Conservation (phyloP, 129 eudicot genomes). For the Flaveria trinervia region DNA sequence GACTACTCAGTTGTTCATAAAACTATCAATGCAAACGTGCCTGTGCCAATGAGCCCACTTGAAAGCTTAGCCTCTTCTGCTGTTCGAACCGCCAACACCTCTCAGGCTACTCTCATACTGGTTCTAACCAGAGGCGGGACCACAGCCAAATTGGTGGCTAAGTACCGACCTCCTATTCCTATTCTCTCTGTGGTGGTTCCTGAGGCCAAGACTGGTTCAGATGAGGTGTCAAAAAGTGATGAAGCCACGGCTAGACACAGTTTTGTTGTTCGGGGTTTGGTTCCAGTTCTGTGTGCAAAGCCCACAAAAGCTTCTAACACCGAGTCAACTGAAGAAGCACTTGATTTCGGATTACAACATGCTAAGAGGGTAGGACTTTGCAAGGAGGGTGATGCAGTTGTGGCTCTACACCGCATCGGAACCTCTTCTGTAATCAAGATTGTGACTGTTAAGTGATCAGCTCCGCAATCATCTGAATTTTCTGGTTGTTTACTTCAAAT, state of each 20-base stretch:
- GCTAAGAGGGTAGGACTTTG: conserved; percentile 38
- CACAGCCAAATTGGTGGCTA: conserved; percentile 46
- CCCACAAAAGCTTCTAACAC: conserved; percentile 24
- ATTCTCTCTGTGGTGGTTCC: conserved; percentile 41
- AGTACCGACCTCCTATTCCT: conserved; percentile 37
- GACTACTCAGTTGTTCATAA: conserved; percentile 29
- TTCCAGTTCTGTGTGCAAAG: conserved; percentile 31
- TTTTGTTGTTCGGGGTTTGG: conserved; percentile 35
- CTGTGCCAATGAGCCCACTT: conserved; percentile 46
- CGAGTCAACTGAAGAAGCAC: conserved; percentile 40
- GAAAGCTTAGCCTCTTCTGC: conserved; percentile 43
- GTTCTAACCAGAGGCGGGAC: conserved; percentile 44
- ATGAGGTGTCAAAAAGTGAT: conserved; percentile 24
- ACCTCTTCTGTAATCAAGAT: conserved; percentile 44
- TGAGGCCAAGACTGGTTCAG: conserved; percentile 27
- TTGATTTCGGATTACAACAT: conserved; percentile 36
- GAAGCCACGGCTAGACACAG: conserved; percentile 38
- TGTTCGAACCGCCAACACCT: conserved; percentile 35
- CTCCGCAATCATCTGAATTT: background rate
- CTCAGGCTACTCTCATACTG: conserved; percentile 33
- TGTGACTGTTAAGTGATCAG: conserved; percentile 36
- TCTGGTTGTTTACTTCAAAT: conserved; percentile 4
- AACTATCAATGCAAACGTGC: conserved; percentile 20
- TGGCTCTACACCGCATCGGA: conserved; percentile 45
- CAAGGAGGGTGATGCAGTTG: conserved; percentile 42